Evolutionary conservation across 176 grass and related monocot species (phyloP).

Genomic region (Avena insularis): DNA sequence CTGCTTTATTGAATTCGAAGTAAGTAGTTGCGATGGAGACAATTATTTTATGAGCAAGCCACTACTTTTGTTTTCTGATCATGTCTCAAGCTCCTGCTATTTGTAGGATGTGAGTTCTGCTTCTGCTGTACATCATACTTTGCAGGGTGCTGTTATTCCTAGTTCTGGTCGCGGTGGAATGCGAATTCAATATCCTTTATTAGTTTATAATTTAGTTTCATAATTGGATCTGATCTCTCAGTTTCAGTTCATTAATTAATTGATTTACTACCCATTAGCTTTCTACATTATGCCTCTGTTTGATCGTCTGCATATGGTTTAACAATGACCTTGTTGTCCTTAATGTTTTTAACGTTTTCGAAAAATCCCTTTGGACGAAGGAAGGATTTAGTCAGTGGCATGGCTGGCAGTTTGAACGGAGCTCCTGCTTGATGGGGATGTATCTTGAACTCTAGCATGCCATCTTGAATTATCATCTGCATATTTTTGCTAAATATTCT

Average conservation of each 20-base stretch:
- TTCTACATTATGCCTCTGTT: not conserved
- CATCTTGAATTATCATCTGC: slow-evolving; percentile 68
- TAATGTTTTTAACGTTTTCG: slow-evolving; percentile 77
- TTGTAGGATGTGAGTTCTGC: slow-evolving; percentile 82
- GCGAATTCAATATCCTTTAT: slow-evolving; percentile 99
- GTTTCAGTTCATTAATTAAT: slow-evolving; percentile 18
- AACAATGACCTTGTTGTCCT: slow-evolving; percentile 43
- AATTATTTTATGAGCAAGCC: slow-evolving; percentile 19
- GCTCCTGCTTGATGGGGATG: slow-evolving; percentile 56
- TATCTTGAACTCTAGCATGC: slow-evolving; percentile 65
- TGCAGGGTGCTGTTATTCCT: slow-evolving; percentile 94
- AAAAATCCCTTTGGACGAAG: slow-evolving; percentile 95
- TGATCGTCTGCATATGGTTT: slow-evolving; percentile 32
- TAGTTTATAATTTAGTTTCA: slow-evolving; percentile 20
- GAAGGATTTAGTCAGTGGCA: slow-evolving; percentile 69
- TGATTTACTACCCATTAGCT: not conserved
- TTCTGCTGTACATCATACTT: slow-evolving; percentile 82
- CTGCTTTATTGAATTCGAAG: slow-evolving; percentile 99
- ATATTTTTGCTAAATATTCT: slow-evolving; percentile 61
- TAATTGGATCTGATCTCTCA: slow-evolving; percentile 3
- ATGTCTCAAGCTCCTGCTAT: slow-evolving; percentile 31
- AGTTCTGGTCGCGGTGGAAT: slow-evolving; percentile 99
- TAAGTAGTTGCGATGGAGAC: slow-evolving; percentile 25
- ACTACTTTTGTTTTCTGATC: slow-evolving; percentile 30
- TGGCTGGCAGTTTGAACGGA: slow-evolving; percentile 54